These are phyloP conservation scores for Boechera divaricarpa DNA, from an alignment of 345 rosid species.

Conservation along the genomic window DNA sequence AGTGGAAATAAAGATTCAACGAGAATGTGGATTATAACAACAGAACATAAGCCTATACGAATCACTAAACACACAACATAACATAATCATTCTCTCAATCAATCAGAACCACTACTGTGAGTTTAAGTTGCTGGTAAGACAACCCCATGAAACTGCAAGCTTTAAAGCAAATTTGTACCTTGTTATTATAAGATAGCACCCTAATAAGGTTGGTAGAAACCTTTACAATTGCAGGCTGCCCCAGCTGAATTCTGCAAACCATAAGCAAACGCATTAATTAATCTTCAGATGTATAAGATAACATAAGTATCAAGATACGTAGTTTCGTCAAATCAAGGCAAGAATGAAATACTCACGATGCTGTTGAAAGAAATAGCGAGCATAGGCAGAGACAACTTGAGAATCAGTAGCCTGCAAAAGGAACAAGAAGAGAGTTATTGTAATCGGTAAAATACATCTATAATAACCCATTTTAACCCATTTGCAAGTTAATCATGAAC, in stretches of 20 bases:
- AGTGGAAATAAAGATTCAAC: conserved; percentile 45
- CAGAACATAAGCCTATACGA: no score
- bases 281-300: not conserved
- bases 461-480: not conserved
- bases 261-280: not conserved
- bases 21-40: conserved; percentile 38
- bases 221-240: conserved; percentile 97
- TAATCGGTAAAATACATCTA: conserved; percentile 8
- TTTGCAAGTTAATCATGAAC: not conserved
- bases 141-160: conserved; percentile 11
- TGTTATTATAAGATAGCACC: conserved; percentile 80
- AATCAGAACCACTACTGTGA: not conserved
- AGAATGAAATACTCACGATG: conserved; percentile 70
- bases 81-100: no score
- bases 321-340: not conserved
- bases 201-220: conserved; percentile 96
- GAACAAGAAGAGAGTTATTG: not conserved
- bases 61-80: no score
- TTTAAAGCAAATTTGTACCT: conserved; percentile 54
- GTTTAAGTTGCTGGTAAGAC: not conserved
- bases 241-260: conserved; percentile 76
- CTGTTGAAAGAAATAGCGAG: conserved; percentile 92
- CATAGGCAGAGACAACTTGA: conserved; percentile 91
- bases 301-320: not conserved
- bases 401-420: conserved; percentile 93